phyloP scores from a whole-genome alignment of 2,329 filamentous ascomycete species.

The Sporothrix luriei region DNA sequence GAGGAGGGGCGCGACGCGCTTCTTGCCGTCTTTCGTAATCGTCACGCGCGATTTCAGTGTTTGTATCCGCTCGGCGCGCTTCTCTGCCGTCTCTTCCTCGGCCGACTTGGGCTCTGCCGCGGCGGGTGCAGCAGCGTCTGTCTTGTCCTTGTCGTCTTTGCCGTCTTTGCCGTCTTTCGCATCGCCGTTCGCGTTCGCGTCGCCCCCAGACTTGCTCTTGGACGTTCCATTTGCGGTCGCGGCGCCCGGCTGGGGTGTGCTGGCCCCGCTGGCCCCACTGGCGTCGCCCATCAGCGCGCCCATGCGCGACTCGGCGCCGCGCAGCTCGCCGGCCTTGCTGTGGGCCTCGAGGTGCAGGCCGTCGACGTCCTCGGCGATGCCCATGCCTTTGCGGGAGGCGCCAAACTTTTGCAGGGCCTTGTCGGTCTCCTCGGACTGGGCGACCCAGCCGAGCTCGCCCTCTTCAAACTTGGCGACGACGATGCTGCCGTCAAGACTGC shows the following conservation, averaged over 20 bases:
- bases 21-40: conserved; percentile 94
- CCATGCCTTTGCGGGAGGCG: conserved; percentile 80
- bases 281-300: conserved; percentile 95
- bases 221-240: conserved; percentile 44
- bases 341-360: conserved; percentile 84
- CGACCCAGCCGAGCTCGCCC: conserved; percentile 87
- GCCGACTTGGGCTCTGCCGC: conserved; percentile 35
- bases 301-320: conserved; percentile 91
- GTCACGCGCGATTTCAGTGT: conserved; percentile 87
- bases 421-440: conserved; percentile 84
- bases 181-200: conserved; percentile 32
- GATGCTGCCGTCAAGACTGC: conserved; percentile 87
- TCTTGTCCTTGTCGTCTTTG: conserved; percentile 19
- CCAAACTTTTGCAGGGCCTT: conserved; percentile 92
- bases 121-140: conserved; percentile 12
- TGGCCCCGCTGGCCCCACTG: conserved; percentile 46
- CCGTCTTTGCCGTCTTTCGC: conserved; percentile 31
- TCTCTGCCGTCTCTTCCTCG: conserved; percentile 54
- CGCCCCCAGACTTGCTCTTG: conserved; percentile 40
- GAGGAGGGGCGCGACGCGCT: conserved; percentile 87
- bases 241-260: conserved; percentile 33
- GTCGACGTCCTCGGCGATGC: conserved; percentile 90
- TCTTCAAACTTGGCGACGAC: conserved; percentile 78
- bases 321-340: conserved; percentile 87
- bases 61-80: conserved; percentile 57